Evolutionary conservation across 139 green algal genomes (phyloP), one percentile per base, ranked within the genome.

Genomic region (Picochlorum sp.): DNA sequence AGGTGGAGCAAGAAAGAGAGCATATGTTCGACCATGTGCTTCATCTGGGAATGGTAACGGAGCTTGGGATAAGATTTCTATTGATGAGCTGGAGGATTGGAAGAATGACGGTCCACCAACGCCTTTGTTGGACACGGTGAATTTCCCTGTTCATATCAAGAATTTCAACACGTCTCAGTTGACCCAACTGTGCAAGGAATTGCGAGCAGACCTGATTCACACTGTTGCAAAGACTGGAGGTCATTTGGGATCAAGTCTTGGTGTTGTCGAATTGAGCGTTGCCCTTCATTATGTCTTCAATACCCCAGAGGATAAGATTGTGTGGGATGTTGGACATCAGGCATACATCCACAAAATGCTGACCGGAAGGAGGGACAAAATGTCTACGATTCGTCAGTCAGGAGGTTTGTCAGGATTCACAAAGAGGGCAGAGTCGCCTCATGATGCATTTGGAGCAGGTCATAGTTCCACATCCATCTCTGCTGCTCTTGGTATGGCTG

Each of bases 281-380:
- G 94, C 94, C 2, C 68, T 99, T 71, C 92, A 99, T 74, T 88
- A 98, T 69, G 92, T 98, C 21, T 98, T 98, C 70, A 94, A 97
- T 74, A 80, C 78, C 6, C 94, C 94, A 9, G 67, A 81, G 14
- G 83, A 88, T 72, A 84, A 82, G 64, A 85, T 98, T 54, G 90
- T 98, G 38, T 98, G 79, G 72, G 93, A 98, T 59, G 93, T 98
- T 18, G 86, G 86, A n/a, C 84, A 90, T 65, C 92, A 97, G 79
- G 89, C 89, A 0, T 99, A 99, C 68, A 87, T 85, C 9, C 94
- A 99, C 77, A 99, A 99, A 72, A 99, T 98, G 51, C 73, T 99
- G 55, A 99, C 94, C 1, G 93, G 93, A 3, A 72, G 94, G 13
- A 78, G 94, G 13, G 66, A 54, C 30, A 61, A 72, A n/a, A 98